These are phyloP conservation scores for Lyophyllum decastes DNA, from an alignment of 768 basidiomycete species.

Conservation along the genomic window DNA sequence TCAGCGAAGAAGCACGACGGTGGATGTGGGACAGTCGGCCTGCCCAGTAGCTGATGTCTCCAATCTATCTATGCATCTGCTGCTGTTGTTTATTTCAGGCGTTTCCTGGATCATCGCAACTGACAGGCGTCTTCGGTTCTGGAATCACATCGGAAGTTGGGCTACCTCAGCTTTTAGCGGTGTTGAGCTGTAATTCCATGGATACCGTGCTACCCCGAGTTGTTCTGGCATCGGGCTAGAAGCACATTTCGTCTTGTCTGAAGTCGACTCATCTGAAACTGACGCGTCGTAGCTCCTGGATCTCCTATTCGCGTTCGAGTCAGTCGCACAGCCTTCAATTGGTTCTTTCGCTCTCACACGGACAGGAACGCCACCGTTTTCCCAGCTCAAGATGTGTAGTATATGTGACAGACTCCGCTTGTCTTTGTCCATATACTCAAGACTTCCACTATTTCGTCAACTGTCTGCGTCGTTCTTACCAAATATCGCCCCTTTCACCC, in stretches of 20 bases:
- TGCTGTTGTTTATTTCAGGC: neutral
- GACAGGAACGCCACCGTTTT: neutral
- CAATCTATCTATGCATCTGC: neutral
- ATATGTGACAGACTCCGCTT: neutral
- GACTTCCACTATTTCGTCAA: too few species aligned
- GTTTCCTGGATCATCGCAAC: neutral
- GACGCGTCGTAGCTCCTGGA: neutral
- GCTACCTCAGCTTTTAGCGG: neutral
- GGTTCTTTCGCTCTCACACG: neutral
- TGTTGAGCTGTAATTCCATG: neutral
- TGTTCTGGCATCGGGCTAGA: neutral
- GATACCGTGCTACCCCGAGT: neutral
- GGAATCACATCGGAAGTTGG: neutral
- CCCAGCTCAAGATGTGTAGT: too few species aligned
- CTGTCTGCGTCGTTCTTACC: neutral
- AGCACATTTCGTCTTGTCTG: neutral
- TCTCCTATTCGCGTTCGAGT: neutral
- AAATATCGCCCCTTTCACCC: neutral
- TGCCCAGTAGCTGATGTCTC: neutral
- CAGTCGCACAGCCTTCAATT: neutral
- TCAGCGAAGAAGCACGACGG: neutral
- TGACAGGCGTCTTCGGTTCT: neutral
- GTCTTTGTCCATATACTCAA: too few species aligned
- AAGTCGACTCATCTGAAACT: too few species aligned
- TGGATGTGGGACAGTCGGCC: neutral